These are phyloP conservation scores for Rosa persica DNA, from an alignment of 306 rosid species.

Conservation along the genomic window DNA sequence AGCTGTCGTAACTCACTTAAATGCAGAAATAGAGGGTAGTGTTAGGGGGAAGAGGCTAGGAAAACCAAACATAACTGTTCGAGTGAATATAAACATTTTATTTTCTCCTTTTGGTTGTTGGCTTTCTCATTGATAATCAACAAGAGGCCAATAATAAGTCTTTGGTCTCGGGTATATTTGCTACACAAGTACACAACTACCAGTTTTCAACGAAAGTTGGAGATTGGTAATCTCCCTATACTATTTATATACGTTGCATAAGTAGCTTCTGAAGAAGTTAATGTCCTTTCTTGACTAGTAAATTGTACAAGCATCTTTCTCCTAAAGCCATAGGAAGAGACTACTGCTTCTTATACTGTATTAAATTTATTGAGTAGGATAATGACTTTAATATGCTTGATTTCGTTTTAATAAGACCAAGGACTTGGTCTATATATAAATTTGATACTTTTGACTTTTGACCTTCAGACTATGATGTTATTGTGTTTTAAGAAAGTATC, in stretches of 20 bases:
- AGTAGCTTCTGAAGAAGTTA: background rate
- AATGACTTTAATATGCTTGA: background rate
- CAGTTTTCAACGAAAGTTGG: background rate
- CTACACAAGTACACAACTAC: background rate
- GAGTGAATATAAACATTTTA: background rate
- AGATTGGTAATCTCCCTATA: background rate
- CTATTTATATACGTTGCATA: background rate
- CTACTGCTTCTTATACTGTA: background rate
- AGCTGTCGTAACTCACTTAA: background rate
- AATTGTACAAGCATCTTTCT: background rate
- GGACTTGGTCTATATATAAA: background rate
- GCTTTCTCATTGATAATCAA: background rate
- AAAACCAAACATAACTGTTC: background rate
- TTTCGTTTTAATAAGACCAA: background rate
- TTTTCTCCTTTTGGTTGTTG: background rate
- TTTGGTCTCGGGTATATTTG: background rate
- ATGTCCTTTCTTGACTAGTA: background rate
- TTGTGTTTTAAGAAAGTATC: constrained; percentile 18
- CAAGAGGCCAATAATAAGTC: background rate
- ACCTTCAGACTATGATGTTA: background rate
- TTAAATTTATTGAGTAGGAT: background rate
- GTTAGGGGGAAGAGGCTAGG: background rate
- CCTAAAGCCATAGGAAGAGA: background rate
- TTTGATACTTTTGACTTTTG: background rate
- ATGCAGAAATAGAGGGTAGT: background rate